Base-by-base conservation (phyloP, 2,329 filamentous ascomycete species). In the Diaporthe sp. region DNA sequence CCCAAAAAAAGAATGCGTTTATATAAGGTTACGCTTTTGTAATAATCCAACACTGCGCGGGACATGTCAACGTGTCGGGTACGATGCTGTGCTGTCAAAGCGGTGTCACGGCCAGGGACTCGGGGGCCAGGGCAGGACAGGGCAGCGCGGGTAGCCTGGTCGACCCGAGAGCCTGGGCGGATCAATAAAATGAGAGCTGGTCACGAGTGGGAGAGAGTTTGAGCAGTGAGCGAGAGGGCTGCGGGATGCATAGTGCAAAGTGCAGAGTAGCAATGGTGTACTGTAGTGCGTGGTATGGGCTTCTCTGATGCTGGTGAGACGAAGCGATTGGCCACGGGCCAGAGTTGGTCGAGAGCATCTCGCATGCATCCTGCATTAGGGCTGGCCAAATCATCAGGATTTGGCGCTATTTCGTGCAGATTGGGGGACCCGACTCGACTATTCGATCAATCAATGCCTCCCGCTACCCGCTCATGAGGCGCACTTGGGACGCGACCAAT, bases 341-440 rank as follows among this genome's bases (percentile, higher is more conserved):
- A 19, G 65, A 69, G 49, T 69, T 69, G 65, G 65, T 13, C 65
- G n/a, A 39, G n/a, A 69, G 65, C 65, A 69, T 69, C 65, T 69
- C 49, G 65, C 65, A 69, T 69, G n/a, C 49, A 69, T 69, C 13
- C 49, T 69, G 65, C 65, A 69, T 69, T 69, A 69, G 65, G 65
- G 65, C 65, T 69, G 65, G 65, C 65, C 65, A 69, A 69, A 55
- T 69, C 65, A 69, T 69, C 65, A 69, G 65, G 10, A 69, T 69
- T 69, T 69, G 65, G 65, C 65, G 65, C 65, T 69, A 69, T 69
- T 69, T 31, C 65, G 65, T 55, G 65, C 65, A 69, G 65, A 42
- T 55, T 69, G 62, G 49, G 49, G 49, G 49, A 34, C 49, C 49
- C 65, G 65, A 69, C 65, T 69, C 65, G 65, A 69, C 65, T 69